Evolutionary conservation across 2,329 filamentous ascomycete species (phyloP).

Genomic region (Phialophora macrospora): DNA sequence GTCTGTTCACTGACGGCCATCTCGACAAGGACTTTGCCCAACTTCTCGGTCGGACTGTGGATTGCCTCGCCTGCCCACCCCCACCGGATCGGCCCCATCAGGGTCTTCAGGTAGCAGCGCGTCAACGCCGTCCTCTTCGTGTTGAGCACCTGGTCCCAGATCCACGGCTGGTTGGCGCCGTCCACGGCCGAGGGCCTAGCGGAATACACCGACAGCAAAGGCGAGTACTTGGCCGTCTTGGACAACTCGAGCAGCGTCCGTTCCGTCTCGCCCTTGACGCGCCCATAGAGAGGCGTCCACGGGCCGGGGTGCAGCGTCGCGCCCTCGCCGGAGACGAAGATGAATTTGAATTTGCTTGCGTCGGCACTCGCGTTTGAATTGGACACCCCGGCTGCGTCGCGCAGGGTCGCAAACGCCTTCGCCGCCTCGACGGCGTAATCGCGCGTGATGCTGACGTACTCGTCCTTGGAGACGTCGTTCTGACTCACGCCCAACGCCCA

Average conservation of each 20-base stretch:
- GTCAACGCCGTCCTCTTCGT: constrained; percentile 38
- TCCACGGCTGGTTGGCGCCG: constrained; percentile 47
- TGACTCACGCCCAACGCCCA: constrained; percentile 75
- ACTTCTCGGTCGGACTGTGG: constrained; percentile 48
- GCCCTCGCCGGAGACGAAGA: constrained; percentile 62
- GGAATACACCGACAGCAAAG: constrained; percentile 60
- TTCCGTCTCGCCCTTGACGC: constrained; percentile 72
- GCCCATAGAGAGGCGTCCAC: constrained; percentile 63
- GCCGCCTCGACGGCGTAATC: constrained; percentile 69
- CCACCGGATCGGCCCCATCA: constrained; percentile 34
- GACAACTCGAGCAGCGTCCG: constrained; percentile 60
- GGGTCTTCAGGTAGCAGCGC: constrained; percentile 38
- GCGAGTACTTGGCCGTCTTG: constrained; percentile 47
- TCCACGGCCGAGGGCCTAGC: constrained; percentile 68
- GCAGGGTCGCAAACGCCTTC: constrained; percentile 60
- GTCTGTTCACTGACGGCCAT: constrained; percentile 53
- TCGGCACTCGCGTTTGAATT: neutral
- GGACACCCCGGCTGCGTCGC: neutral
- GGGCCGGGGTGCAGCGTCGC: constrained; percentile 62
- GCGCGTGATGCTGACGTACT: constrained; percentile 71
- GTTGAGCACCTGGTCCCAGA: constrained; percentile 43
- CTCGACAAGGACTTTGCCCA: constrained; percentile 56
- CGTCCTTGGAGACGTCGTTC: constrained; percentile 63
- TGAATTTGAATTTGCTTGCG: constrained; percentile 32
- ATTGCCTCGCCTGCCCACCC: constrained; percentile 7